phyloP scores from a whole-genome alignment of 495 filamentous ascomycete genomes.

The Aspergillus leporis region DNA sequence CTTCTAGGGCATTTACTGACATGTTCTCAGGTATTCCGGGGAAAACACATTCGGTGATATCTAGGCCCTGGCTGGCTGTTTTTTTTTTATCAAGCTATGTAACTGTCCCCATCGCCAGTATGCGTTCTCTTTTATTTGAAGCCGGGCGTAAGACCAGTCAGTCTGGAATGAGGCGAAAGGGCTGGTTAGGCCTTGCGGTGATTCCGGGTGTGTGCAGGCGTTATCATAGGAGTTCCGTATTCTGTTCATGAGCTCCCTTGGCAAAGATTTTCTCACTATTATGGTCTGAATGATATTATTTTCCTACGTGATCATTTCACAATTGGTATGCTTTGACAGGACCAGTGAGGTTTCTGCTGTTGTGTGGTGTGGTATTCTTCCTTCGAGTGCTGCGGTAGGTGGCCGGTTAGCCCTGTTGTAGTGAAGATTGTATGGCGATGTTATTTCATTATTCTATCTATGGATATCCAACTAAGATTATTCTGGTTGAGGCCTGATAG shows the following conservation, averaged over 20 bases:
- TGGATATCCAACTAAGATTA: no score
- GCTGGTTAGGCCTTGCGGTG: slow-evolving; percentile 19
- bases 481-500: no score
- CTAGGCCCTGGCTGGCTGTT: slow-evolving; percentile 27
- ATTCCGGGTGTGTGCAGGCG: slow-evolving; percentile 25
- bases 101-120: slow-evolving; percentile 18
- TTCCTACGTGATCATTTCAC: neutral
- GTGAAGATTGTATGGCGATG: no score
- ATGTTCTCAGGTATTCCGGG: slow-evolving; percentile 80
- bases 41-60: slow-evolving; percentile 95
- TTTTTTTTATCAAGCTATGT: slow-evolving; percentile 19
- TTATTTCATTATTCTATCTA: no score
- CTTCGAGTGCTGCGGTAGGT: no score
- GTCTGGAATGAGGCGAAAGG: slow-evolving; percentile 14
- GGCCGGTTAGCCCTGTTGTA: no score
- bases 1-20: slow-evolving; percentile 26
- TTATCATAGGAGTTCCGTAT: slow-evolving; percentile 23
- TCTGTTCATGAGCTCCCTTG: slow-evolving; percentile 17
- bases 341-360: neutral
- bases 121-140: slow-evolving; percentile 9
- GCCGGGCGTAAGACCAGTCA: slow-evolving; percentile 11
- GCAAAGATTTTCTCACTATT: slow-evolving; percentile 15
- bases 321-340: neutral
- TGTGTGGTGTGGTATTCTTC: no score
- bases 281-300: slow-evolving; percentile 18